Conservation (phyloP, 2,329 filamentous ascomycete genomes). For the Coniochaeta sp. region DNA sequence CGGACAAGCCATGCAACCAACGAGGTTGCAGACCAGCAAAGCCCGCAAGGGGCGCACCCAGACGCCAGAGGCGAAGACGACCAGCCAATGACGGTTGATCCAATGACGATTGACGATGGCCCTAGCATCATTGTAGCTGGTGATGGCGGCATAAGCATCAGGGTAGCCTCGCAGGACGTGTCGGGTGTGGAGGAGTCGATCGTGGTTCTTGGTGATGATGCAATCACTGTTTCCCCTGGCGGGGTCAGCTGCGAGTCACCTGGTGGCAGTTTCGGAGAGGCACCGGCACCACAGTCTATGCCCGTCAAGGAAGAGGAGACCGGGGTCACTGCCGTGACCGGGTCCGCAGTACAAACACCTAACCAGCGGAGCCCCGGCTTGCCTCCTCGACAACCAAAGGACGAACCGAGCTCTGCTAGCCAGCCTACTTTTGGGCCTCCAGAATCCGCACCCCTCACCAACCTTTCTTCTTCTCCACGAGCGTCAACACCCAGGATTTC, state of each 20-base stretch:
- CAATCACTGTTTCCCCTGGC: no score
- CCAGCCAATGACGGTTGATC: not conserved
- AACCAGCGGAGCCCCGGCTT: not conserved
- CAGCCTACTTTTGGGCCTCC: not conserved
- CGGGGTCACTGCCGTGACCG: not conserved
- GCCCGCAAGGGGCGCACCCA: not conserved
- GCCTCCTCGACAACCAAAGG: not conserved
- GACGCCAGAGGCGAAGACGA: not conserved
- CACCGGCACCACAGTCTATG: not conserved
- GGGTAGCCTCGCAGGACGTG: not conserved
- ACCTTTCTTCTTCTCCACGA: slow-evolving; percentile 13
- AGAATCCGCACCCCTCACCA: not conserved
- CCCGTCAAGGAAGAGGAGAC: not conserved
- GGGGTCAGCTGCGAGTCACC: not conserved
- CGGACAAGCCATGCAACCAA: not conserved
- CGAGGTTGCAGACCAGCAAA: not conserved
- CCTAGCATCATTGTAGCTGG: not conserved
- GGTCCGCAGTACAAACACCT: not conserved
- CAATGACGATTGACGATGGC: not conserved
- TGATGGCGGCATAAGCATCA: not conserved
- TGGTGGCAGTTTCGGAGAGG: not conserved
- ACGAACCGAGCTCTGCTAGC: not conserved
- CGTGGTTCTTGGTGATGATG: not conserved
- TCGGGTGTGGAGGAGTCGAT: not conserved
- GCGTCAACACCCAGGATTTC: slow-evolving; percentile 15